phyloP scores from a whole-genome alignment of 2,329 filamentous ascomycete genomes.

The Beauveria brongniartii region DNA sequence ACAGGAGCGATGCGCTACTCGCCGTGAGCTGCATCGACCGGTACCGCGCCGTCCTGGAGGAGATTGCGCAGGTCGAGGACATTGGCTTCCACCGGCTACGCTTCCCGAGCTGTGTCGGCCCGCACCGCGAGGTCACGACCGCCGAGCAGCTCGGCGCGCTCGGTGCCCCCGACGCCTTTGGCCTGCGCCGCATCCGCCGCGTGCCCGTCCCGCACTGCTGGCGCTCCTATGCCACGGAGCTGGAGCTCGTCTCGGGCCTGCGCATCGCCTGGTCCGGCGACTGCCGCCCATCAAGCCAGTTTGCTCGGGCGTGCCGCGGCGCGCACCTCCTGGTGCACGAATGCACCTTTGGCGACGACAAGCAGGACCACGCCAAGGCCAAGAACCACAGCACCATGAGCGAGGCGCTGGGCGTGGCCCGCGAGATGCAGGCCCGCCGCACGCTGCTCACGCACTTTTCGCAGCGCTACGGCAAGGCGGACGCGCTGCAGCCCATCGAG shows the following conservation, averaged over 20 bases:
- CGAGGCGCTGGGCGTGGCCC: slow-evolving; percentile 74
- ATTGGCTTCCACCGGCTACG: slow-evolving; percentile 54
- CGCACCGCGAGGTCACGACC: slow-evolving; percentile 17
- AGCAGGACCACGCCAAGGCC: slow-evolving; percentile 65
- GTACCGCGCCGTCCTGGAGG: slow-evolving; percentile 70
- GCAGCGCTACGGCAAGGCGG: slow-evolving; percentile 75
- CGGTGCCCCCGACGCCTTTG: slow-evolving; percentile 38
- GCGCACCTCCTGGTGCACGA: slow-evolving; percentile 88
- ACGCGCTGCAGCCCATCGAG: slow-evolving; percentile 24
- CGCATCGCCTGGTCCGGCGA: slow-evolving; percentile 92
- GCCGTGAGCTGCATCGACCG: slow-evolving; percentile 60
- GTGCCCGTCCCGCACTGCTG: slow-evolving; percentile 70
- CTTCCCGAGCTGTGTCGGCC: slow-evolving; percentile 23
- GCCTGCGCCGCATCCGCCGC: slow-evolving; percentile 59
- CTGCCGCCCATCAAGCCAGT: slow-evolving; percentile 68
- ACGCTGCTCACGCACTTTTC: slow-evolving; percentile 91
- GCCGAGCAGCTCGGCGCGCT: slow-evolving; percentile 24
- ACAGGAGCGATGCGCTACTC: slow-evolving; percentile 37
- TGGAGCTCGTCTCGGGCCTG: slow-evolving; percentile 73
- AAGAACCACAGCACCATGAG: slow-evolving; percentile 88
- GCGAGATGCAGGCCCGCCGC: slow-evolving; percentile 68
- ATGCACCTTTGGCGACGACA: slow-evolving; percentile 88
- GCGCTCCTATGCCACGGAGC: slow-evolving; percentile 64
- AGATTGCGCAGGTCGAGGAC: slow-evolving; percentile 72
- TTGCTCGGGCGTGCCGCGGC: slow-evolving; percentile 61